These are phyloP conservation scores for Saraca asoca DNA, from an alignment of 331 rosid genomes.

Conservation along the genomic window DNA sequence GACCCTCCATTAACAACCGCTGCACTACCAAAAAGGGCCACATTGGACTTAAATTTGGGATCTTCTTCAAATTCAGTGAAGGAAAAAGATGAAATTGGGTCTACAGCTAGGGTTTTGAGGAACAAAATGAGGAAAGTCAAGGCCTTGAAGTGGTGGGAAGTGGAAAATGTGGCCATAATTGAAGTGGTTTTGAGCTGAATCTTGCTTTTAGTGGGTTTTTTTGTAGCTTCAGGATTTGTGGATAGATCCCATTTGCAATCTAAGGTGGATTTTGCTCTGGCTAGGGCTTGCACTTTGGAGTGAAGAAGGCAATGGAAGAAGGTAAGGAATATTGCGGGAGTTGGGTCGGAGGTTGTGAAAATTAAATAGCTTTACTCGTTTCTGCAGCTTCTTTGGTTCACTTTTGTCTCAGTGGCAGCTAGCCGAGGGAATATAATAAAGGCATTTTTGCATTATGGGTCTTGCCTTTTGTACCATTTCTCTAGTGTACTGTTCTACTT, in stretches of 20 bases:
- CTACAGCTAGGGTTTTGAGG: constrained; percentile 47
- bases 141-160: constrained; percentile 36
- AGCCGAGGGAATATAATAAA: constrained; percentile 55
- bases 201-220: constrained; percentile 32
- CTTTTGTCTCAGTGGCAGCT: constrained; percentile 53
- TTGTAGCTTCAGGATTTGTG: constrained; percentile 33
- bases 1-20: constrained; percentile 54
- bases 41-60: constrained; percentile 52
- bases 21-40: constrained; percentile 71
- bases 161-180: constrained; percentile 61
- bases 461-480: constrained; percentile 34
- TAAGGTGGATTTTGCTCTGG: constrained; percentile 35
- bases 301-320: constrained; percentile 48
- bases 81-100: constrained; percentile 56
- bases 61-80: constrained; percentile 60
- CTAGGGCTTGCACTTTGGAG: constrained; percentile 57
- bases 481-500: neutral
- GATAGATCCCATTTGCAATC: constrained; percentile 47
- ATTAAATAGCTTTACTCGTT: constrained; percentile 59
- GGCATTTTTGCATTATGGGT: constrained; percentile 29
- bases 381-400: constrained; percentile 45
- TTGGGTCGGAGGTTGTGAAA: constrained; percentile 67
- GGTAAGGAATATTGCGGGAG: constrained; percentile 59
- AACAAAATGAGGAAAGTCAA: constrained; percentile 48
- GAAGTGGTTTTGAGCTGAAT: constrained; percentile 57